Conservation (phyloP, 805 yeast genomes). For the Candida takata region DNA sequence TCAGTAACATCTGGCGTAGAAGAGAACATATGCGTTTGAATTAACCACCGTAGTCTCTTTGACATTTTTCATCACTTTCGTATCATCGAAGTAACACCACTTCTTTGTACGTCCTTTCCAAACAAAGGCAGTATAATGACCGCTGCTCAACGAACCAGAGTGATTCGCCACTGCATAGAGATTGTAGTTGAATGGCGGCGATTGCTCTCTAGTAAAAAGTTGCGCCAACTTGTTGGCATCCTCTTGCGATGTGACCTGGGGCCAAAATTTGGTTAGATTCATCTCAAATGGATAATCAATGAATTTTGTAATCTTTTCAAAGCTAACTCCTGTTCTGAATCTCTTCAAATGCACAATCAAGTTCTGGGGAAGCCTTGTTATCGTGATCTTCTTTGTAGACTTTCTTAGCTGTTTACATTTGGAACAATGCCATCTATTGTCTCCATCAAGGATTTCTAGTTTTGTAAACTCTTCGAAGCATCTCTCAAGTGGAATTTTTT, state of each 20-base stretch:
- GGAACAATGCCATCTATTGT: slow-evolving; percentile 83
- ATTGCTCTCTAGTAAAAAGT: slow-evolving; percentile 66
- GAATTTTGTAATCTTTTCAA: slow-evolving; percentile 34
- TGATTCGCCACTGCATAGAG: slow-evolving; percentile 81
- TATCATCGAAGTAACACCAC: slow-evolving; percentile 85
- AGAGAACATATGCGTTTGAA: slow-evolving; percentile 75
- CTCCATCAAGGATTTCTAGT: slow-evolving; percentile 65
- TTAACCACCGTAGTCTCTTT: slow-evolving; percentile 50
- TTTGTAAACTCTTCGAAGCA: slow-evolving; percentile 76
- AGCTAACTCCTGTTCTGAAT: slow-evolving; percentile 42
- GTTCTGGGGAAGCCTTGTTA: slow-evolving; percentile 72
- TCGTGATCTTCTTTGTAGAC: slow-evolving; percentile 61
- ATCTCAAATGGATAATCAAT: slow-evolving; percentile 62
- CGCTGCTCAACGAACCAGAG: slow-evolving; percentile 73
- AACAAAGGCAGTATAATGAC: slow-evolving; percentile 84
- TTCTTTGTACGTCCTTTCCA: slow-evolving; percentile 43
- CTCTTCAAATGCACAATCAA: slow-evolving; percentile 82
- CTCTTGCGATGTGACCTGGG: slow-evolving; percentile 6
- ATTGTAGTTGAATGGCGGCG: slow-evolving; percentile 71
- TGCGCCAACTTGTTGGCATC: slow-evolving; percentile 24
- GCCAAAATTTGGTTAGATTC: slow-evolving; percentile 35
- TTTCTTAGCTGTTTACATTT: slow-evolving; percentile 54
- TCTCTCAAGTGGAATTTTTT: slow-evolving; percentile 36
- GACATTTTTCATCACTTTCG: slow-evolving; percentile 50
- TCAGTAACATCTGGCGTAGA: slow-evolving; percentile 44